Evolutionary conservation across 257 asterid species (phyloP).

Genomic region (Gentiana straminea): DNA sequence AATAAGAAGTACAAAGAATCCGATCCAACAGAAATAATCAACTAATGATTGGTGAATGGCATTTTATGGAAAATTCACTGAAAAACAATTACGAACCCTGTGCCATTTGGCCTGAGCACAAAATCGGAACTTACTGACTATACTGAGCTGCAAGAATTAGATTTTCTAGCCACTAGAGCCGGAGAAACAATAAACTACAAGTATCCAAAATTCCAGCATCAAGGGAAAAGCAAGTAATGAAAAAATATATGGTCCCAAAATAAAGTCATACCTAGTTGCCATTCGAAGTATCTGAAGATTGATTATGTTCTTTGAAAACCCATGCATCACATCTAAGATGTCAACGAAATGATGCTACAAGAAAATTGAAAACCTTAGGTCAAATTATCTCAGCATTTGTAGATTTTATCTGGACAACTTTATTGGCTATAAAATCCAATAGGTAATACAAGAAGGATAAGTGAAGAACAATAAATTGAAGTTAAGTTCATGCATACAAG

Average conservation of each 20-base stretch:
- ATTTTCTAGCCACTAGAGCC: background rate
- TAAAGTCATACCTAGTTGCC: conserved; percentile 43
- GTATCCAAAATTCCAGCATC: background rate
- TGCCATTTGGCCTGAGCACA: too few species aligned
- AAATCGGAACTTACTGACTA: too few species aligned
- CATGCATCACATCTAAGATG: conserved; percentile 63
- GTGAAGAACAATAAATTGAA: conserved; percentile 5
- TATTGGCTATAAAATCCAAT: too few species aligned
- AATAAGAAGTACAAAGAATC: too few species aligned
- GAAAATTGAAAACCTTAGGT: conserved; percentile 5
- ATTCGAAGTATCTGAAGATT: conserved; percentile 49
- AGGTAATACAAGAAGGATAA: conserved; percentile 1
- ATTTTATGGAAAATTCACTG: too few species aligned
- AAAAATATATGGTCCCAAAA: conserved; percentile 1
- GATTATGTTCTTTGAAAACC: conserved; percentile 62
- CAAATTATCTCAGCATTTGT: too few species aligned
- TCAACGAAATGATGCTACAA: conserved; percentile 76
- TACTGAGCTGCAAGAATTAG: background rate
- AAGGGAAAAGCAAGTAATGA: background rate
- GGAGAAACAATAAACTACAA: background rate
- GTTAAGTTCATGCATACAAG: conserved; percentile 43
- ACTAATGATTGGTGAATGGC: too few species aligned
- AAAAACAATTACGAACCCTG: too few species aligned
- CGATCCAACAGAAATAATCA: too few species aligned
- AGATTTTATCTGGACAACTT: too few species aligned